Evolutionary conservation across 2,329 filamentous ascomycete species (phyloP).

Genomic region (Aspergillus sp.): DNA sequence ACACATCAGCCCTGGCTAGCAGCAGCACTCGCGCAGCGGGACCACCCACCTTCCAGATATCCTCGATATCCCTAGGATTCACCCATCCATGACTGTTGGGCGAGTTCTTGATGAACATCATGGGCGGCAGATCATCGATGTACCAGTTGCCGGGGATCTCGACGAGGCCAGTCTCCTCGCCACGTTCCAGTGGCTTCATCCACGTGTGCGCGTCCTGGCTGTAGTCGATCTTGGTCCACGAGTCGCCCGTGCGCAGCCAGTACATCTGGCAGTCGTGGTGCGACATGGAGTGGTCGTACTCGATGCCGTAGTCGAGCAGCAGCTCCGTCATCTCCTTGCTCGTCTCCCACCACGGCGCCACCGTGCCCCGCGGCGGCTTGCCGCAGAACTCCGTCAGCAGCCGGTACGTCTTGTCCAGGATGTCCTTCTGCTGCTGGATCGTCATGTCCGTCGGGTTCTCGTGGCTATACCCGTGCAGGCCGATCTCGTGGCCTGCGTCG

Average conservation of each 20-base stretch:
- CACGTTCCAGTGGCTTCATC: conserved; percentile 51
- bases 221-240: conserved; percentile 48
- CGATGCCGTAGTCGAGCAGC: conserved; percentile 43
- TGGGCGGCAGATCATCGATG: conserved; percentile 44
- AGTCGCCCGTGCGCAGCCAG: conserved; percentile 43
- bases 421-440: conserved; percentile 70
- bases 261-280: conserved; percentile 48
- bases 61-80: conserved; percentile 57
- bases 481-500: conserved; percentile 65
- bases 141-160: conserved; percentile 48
- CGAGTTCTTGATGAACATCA: conserved; percentile 48
- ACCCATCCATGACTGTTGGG: conserved; percentile 59
- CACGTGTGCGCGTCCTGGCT: conserved; percentile 41
- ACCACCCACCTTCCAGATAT: conserved; percentile 50
- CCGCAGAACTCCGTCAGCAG: conserved; percentile 72
- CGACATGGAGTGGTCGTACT: conserved; percentile 46
- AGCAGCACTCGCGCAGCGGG: neutral
- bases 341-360: conserved; percentile 76
- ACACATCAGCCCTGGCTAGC: conserved; percentile 44
- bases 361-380: conserved; percentile 70
- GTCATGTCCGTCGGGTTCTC: conserved; percentile 73
- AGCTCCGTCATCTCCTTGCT: conserved; percentile 62
- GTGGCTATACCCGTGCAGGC: conserved; percentile 71
- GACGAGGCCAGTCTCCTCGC: conserved; percentile 40
- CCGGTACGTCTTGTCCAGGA: conserved; percentile 73